These are phyloP conservation scores for Agrocybe praecox DNA, from an alignment of 768 basidiomycete species.

Conservation along the genomic window DNA sequence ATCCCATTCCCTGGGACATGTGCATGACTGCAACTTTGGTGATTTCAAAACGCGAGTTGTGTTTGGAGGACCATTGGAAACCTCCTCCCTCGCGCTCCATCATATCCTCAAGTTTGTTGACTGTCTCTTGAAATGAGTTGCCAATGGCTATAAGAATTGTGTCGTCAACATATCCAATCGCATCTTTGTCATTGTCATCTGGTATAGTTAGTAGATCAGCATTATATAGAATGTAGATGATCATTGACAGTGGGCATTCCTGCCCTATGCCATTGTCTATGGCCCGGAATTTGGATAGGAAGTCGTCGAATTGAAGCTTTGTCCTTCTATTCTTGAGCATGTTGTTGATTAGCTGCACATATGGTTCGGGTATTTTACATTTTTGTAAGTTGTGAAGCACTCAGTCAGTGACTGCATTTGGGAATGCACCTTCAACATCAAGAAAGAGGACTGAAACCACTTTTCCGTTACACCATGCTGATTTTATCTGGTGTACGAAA, in stretches of 20 bases:
- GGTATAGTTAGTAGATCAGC: no score
- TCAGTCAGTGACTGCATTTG: no score
- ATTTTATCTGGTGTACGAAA: constrained; percentile 34
- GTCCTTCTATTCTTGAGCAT: constrained; percentile 21
- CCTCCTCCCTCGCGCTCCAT: constrained; percentile 3
- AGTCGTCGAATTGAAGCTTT: constrained; percentile 10
- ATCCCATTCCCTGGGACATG: not conserved
- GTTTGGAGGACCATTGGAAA: not conserved
- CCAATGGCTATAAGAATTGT: constrained; percentile 23
- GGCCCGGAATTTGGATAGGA: constrained; percentile 1
- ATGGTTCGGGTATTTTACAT: constrained; percentile 23
- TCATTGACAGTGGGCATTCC: constrained; percentile 23
- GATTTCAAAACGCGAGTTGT: constrained; percentile 14
- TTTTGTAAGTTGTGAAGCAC: no score
- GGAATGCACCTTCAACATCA: constrained; percentile 47
- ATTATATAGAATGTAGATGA: constrained; percentile 27
- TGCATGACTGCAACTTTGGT: constrained; percentile 2
- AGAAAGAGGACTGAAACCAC: constrained; percentile 39
- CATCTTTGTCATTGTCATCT: no score
- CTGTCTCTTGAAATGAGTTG: constrained; percentile 1
- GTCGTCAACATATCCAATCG: no score
- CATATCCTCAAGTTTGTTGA: constrained; percentile 2
- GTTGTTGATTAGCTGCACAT: constrained; percentile 16
- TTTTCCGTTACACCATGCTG: constrained; percentile 33
- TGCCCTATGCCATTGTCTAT: constrained; percentile 24